Evolutionary conservation across 805 yeast genomes (phyloP), one percentile per base, ranked within the genome.

Genomic region (Cyberlindnera misumaiensis): DNA sequence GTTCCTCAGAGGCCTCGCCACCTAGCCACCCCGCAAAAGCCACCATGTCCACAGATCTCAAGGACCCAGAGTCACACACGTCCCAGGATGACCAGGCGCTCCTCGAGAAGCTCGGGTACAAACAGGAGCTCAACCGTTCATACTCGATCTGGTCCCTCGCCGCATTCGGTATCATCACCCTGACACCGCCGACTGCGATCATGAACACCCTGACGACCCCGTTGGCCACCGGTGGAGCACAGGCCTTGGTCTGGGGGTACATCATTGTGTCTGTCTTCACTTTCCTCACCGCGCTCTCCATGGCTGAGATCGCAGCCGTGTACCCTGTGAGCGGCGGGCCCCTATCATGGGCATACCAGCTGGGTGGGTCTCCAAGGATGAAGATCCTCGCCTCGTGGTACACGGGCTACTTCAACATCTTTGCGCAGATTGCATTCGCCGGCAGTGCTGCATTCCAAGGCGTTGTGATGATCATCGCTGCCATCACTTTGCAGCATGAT

Each of bases 281-380:
- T 8, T 40, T 52, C 38, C 38, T 51, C 3, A 55, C 52, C 12
- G 54, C 55, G 1, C 18, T 48, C 5, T 48, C 53, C 12, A 40
- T 53, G 40, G 56, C 58, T 37, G 67, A 62, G 42, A 48, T 62
- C 15, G 60, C 60, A 5, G 61, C 62, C 30, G 59, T 59, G 3
- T 60, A 51, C 30, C 52, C 67, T 1, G 56, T 58, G 30, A 49
- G 62, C 13, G 60, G 63, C 30, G 65, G 62, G 13, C 63, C 58
- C 34, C 46, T 60, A 9, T 60, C 59, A 16, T 62, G 67, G 65
- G 56, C 63, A 11, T 57, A 54, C 41, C 49, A 48, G 29, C 45
- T 59, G 11, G 58, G 62, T n/a, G 35, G 35, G n/a, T 52, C 58
- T 4, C 37, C 44, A 12, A 42, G 39, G 14, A 39, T 34, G 11